Percentiles rank a stretch among this genome's conserved stretches.
These are phyloP conservation scores for Gynostemma pentaphyllum DNA, from an alignment of 306 rosid genomes.

Conservation along the genomic window DNA sequence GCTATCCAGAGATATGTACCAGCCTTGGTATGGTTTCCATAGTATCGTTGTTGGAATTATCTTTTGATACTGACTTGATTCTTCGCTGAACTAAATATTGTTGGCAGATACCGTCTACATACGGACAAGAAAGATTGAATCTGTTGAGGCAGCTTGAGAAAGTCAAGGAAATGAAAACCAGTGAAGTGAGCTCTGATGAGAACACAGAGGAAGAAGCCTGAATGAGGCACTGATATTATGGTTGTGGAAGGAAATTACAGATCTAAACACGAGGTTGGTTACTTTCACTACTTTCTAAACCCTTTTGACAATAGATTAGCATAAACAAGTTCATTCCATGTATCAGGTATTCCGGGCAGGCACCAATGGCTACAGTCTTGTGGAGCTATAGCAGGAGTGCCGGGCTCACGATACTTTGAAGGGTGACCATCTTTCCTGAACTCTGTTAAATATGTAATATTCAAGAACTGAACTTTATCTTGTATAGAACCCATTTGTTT, in stretches of 20 bases:
- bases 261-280: conserved; percentile 10
- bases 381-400: conserved; percentile 63
- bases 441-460: conserved; percentile 79
- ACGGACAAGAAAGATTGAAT: conserved; percentile 87
- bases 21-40: conserved; percentile 50
- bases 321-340: conserved; percentile 83
- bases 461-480: conserved; percentile 49
- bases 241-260: conserved; percentile 13
- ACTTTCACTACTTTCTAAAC: conserved; percentile 18
- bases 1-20: conserved; percentile 98
- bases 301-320: conserved; percentile 47
- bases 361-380: conserved; percentile 99
- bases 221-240: conserved; percentile 10
- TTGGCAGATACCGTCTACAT: conserved; percentile 87
- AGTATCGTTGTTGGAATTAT: background rate
- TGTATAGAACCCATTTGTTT: conserved; percentile 50
- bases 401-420: conserved; percentile 71
- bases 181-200: conserved; percentile 34
- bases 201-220: conserved; percentile 42
- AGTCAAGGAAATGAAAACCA: conserved; percentile 66
- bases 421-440: conserved; percentile 88
- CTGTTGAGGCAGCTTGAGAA: conserved; percentile 92
- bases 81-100: conserved; percentile 2
- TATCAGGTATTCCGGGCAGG: conserved; percentile 94
- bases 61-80: conserved; percentile 3